These are phyloP conservation scores for Cercospora sp. DNA, from an alignment of 2,329 filamentous ascomycete genomes.

Conservation along the genomic window DNA sequence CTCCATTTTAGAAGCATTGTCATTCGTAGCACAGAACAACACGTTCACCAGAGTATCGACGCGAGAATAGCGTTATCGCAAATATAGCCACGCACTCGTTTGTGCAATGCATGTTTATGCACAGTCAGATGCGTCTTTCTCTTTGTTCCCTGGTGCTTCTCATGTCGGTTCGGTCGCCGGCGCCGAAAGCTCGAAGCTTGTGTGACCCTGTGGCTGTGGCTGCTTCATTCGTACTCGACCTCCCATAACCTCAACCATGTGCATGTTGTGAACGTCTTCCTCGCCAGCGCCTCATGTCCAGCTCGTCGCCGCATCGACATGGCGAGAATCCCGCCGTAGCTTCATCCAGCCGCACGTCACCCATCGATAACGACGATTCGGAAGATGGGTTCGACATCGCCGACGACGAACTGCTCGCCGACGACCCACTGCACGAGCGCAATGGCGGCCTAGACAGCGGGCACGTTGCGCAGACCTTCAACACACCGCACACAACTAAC, in stretches of 20 bases:
- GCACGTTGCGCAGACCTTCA: constrained; percentile 31
- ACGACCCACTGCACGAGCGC: constrained; percentile 32
- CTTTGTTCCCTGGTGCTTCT: not conserved
- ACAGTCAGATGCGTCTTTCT: not conserved
- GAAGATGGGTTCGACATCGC: constrained; percentile 43
- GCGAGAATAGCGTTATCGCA: not conserved
- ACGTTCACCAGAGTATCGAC: not conserved
- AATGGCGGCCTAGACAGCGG: constrained; percentile 50
- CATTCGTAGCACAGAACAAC: not conserved
- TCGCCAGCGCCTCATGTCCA: constrained; percentile 40
- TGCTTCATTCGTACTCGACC: not conserved
- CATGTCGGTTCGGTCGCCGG: not conserved
- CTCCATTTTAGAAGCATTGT: not conserved
- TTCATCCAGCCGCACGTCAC: constrained; percentile 47
- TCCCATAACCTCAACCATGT: constrained; percentile 4
- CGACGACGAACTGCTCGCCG: constrained; percentile 49
- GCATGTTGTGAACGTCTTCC: not conserved
- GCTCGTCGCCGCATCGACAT: constrained; percentile 35
- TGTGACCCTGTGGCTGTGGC: constrained; percentile 1
- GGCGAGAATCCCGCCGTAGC: constrained; percentile 44
- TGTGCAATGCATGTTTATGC: not conserved
- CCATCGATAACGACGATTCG: constrained; percentile 38
- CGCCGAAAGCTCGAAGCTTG: constrained; percentile 7
- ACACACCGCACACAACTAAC: constrained; percentile 13
- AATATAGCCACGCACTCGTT: not conserved